These are phyloP conservation scores for Fusarium musae DNA, from an alignment of 2,329 filamentous ascomycete genomes.

Conservation along the genomic window DNA sequence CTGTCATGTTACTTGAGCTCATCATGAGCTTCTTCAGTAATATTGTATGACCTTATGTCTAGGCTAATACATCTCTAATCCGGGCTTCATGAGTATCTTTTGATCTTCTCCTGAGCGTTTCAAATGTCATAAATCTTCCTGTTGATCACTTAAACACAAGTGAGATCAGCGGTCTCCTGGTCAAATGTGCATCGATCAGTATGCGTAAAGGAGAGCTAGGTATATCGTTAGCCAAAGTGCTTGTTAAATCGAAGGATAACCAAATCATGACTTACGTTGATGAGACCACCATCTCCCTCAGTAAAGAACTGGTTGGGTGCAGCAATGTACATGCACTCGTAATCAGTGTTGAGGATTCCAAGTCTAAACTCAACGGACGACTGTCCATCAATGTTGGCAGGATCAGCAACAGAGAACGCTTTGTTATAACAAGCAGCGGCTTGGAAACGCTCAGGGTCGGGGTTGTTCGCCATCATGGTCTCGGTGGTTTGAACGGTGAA, in stretches of 20 bases:
- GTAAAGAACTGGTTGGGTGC: constrained; percentile 15
- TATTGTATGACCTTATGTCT: accelerated
- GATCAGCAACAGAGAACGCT: constrained; percentile 1
- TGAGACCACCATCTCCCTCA: constrained; percentile 1
- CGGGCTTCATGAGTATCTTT: accelerated
- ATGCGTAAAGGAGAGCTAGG: constrained; percentile 3
- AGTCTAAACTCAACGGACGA: constrained; percentile 4
- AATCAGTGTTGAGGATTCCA: constrained; percentile 7
- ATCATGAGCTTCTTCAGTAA: not conserved
- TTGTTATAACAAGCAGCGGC: constrained; percentile 11
- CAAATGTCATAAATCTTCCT: not conserved
- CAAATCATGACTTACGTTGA: not conserved
- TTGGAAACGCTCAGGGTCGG: not conserved
- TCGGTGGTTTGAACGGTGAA: constrained; percentile 4
- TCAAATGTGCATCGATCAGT: constrained; percentile 10
- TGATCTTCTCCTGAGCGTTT: accelerated
- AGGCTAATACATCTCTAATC: accelerated
- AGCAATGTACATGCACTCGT: constrained; percentile 22
- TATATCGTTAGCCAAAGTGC: not conserved
- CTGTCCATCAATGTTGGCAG: constrained; percentile 12
- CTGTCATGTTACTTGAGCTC: accelerated
- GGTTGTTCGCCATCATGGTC: constrained; percentile 6
- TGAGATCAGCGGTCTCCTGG: constrained; percentile 1
- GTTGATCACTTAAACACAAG: not conserved
- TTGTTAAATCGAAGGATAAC: too few relatives aligned